Evolutionary conservation across 345 rosid genomes (phyloP).

Genomic region (Lepidium didymum): DNA sequence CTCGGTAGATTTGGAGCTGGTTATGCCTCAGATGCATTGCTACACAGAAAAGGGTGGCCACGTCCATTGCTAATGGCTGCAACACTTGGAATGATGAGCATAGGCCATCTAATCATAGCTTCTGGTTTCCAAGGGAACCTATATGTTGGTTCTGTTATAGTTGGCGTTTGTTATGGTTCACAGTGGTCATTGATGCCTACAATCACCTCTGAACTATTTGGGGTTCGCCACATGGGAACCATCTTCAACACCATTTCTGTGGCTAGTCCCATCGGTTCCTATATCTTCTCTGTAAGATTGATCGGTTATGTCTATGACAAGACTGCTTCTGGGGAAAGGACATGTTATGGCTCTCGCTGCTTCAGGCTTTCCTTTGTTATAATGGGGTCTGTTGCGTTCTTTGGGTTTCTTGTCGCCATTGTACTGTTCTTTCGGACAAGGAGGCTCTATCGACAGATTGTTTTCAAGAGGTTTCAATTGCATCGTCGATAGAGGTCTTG

Average conservation of each 20-base stretch:
- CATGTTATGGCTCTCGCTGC: constrained; percentile 62
- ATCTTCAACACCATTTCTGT: constrained; percentile 76
- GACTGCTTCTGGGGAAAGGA: constrained; percentile 38
- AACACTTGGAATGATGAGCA: constrained; percentile 48
- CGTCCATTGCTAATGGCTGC: constrained; percentile 70
- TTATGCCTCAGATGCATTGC: constrained; percentile 56
- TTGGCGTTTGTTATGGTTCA: constrained; percentile 78
- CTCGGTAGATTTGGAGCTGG: constrained; percentile 91
- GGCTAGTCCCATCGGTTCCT: constrained; percentile 86
- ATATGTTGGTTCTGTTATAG: constrained; percentile 60
- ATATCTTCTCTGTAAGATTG: constrained; percentile 68
- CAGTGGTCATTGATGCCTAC: constrained; percentile 91
- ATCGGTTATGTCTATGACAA: constrained; percentile 72
- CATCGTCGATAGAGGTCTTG: constrained; percentile 17
- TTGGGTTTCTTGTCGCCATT: constrained; percentile 51
- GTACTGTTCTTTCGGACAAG: constrained; percentile 51
- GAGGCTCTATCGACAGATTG: constrained; percentile 44
- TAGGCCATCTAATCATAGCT: constrained; percentile 68
- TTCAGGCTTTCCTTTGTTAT: constrained; percentile 72
- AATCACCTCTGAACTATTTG: constrained; percentile 64
- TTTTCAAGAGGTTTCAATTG: constrained; percentile 41
- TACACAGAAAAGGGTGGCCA: constrained; percentile 59
- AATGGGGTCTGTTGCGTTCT: constrained; percentile 56
- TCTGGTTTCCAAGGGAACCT: constrained; percentile 56
- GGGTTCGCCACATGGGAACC: constrained; percentile 77